Evolutionary conservation across 2,329 filamentous ascomycete genomes (phyloP), one percentile per base, ranked within the genome.

Genomic region (Penicillium sp.): DNA sequence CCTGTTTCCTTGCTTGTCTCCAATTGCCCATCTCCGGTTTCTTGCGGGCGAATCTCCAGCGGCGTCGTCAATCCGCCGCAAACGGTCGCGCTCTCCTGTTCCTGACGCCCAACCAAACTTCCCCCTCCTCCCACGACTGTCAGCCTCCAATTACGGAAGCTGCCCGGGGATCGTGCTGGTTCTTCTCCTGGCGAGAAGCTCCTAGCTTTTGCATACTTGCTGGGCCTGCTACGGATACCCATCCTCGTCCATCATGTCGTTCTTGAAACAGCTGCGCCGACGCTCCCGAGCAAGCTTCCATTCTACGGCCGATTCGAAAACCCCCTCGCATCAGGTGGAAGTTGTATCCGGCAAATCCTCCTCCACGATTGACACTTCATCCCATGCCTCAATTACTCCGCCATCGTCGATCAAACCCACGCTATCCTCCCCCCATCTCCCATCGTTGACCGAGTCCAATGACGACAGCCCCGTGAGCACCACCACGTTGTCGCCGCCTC

Each of bases 181-280:
- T 55, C 39, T 60, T 62, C 61, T 60, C 52, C 46, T 50, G 62
- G 58, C 18, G 53, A 60, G 59, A 59, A 54, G 24, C 43, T 50
- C 55, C 51, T 56, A 51, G 35, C 56, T 56, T 55, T 52, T 35
- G 46, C 50, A 58, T 50, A 19, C 11, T 19, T 37, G 27, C 19
- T 44, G 27, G 40, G 37, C 19, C 40, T 35, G 13, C 46, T 11
- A 19, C 40, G 50, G 22, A 3, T 13, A 46, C 11, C 13, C 37
- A 14, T 19, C 24, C 24, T 43, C 16, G 11, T 41, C 56, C 59
- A 58, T 44, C 54, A 82, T 82, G 80, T 74, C 88, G 44, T 91
- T 96, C 71, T 82, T 95, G 69, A 91, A 87, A 76, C 87, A 89
- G 71, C 78, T 96, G 57, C 89, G 91, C 68, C 86, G 91, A 67